A percentile compares a stretch with the other conserved stretches of the same genome.
These are phyloP conservation scores for Thelonectria discophora DNA, from an alignment of 2,329 filamentous ascomycete genomes.

Conservation along the genomic window DNA sequence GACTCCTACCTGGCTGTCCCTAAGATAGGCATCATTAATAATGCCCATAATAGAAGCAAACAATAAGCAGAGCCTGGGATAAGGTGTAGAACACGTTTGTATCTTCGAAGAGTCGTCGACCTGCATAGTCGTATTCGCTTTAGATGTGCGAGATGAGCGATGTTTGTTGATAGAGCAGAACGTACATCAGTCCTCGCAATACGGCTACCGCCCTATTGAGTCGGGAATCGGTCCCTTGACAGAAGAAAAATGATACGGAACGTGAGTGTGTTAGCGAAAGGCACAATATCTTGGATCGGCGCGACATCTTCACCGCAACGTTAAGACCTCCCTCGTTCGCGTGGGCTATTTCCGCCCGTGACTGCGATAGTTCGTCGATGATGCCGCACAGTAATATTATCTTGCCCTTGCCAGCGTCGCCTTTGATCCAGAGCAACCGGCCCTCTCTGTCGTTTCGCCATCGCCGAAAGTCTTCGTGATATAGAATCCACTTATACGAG, in stretches of 20 bases:
- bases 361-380: constrained; percentile 28
- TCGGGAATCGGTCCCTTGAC: constrained; percentile 9
- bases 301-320: constrained; percentile 1
- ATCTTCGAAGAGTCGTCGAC: background rate
- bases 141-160: constrained; percentile 4
- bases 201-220: background rate
- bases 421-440: too few relatives aligned
- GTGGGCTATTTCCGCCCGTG: too few relatives aligned
- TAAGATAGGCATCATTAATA: constrained; percentile 54
- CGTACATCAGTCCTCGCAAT: too few relatives aligned
- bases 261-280: too few relatives aligned
- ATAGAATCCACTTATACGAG: constrained; percentile 47
- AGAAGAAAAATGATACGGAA: constrained; percentile 5
- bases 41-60: constrained; percentile 73
- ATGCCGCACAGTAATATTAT: constrained; percentile 48
- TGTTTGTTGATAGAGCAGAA: constrained; percentile 2
- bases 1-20: constrained; percentile 38
- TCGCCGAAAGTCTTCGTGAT: constrained; percentile 41
- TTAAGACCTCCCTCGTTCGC: background rate
- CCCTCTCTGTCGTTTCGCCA: constrained; percentile 41
- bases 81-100: constrained; percentile 72
- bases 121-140: background rate
- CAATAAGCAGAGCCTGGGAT: constrained; percentile 69
- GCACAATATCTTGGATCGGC: background rate
- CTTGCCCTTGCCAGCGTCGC: constrained; percentile 51